Evolutionary conservation across 176 grass and related monocot species (phyloP).

Genomic region (Rhynchospora breviuscula): DNA sequence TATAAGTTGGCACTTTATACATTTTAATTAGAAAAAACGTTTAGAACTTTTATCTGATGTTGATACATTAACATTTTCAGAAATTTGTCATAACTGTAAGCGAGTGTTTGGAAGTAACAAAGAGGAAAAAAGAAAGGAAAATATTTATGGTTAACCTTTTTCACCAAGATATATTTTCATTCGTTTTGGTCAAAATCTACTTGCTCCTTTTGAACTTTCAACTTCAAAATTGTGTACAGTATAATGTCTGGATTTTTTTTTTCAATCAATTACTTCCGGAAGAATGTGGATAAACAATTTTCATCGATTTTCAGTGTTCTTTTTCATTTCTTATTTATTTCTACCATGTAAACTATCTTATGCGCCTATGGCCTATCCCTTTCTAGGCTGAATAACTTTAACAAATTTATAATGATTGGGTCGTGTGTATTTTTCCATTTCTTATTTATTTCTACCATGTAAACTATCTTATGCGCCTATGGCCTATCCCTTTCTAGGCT

Average conservation of each 20-base stretch:
- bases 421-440: neutral
- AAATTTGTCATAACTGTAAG: neutral
- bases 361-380: no score
- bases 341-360: neutral
- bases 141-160: neutral
- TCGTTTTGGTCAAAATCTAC: neutral
- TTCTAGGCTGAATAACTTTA: no score
- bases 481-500: no score
- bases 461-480: neutral
- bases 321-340: neutral
- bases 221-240: neutral
- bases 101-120: neutral
- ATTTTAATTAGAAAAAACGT: neutral
- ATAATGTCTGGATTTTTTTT: neutral
- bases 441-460: neutral
- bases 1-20: neutral
- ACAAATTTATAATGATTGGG: no score
- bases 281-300: neutral
- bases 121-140: neutral
- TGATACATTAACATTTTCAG: neutral
- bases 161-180: neutral
- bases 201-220: neutral
- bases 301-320: neutral
- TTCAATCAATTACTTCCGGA: neutral
- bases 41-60: neutral